These are phyloP conservation scores for Pelargonium citronellum DNA, from an alignment of 441 rosid genomes.

Conservation along the genomic window DNA sequence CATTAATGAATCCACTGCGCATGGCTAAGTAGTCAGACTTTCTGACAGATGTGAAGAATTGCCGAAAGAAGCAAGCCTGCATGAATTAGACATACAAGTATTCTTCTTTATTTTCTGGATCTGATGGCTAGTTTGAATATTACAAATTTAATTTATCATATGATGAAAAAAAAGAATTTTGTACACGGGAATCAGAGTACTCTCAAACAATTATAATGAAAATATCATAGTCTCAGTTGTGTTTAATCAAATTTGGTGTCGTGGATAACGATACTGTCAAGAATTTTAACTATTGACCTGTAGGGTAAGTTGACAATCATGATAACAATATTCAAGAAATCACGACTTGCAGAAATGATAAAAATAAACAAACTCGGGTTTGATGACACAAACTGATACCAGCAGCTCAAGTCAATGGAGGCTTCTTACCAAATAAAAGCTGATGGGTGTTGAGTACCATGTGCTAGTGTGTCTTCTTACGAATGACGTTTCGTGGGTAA, in stretches of 20 bases:
- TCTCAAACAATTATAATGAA: neutral
- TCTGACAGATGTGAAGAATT: slow-evolving; percentile 73
- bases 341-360: neutral
- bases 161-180: neutral
- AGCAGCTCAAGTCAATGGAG: neutral
- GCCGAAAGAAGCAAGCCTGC: slow-evolving; percentile 80
- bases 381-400: neutral
- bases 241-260: too few species aligned
- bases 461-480: slow-evolving; percentile 57
- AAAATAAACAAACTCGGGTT: neutral
- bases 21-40: slow-evolving; percentile 75
- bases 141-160: neutral
- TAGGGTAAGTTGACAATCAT: too few species aligned
- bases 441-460: slow-evolving; percentile 43
- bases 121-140: neutral
- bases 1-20: slow-evolving; percentile 79
- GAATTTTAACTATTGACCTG: too few species aligned
- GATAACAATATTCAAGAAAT: neutral
- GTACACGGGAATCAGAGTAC: neutral
- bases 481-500: slow-evolving; percentile 88
- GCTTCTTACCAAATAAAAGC: slow-evolving; percentile 56
- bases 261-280: too few species aligned
- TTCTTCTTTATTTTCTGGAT: neutral
- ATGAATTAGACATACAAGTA: slow-evolving; percentile 9
- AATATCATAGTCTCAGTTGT: neutral